phyloP scores from a whole-genome alignment of 2,329 filamentous ascomycete genomes.

The Podosphaera aphanis region DNA sequence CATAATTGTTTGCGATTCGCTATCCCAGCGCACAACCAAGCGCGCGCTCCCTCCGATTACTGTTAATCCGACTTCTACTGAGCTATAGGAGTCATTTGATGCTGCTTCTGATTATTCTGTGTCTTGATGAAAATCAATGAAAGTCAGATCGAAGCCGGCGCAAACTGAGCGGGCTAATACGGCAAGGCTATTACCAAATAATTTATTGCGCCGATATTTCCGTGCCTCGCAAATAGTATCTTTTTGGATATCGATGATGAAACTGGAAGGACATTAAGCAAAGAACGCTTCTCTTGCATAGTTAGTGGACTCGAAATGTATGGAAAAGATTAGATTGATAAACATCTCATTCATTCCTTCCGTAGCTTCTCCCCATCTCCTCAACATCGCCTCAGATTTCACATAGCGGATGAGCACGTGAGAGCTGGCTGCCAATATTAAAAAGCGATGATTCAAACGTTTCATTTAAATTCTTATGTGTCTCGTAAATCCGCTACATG shows the following conservation, averaged over 20 bases:
- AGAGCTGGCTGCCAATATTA: not conserved
- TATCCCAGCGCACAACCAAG: constrained; percentile 8
- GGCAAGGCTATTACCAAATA: not conserved
- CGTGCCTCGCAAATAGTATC: not conserved
- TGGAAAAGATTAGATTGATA: not conserved
- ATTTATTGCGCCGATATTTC: not conserved
- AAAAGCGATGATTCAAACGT: not conserved
- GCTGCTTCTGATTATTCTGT: constrained; percentile 1
- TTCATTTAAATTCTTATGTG: not conserved
- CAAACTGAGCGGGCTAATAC: constrained; percentile 6
- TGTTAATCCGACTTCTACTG: constrained; percentile 6
- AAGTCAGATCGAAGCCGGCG: constrained; percentile 7
- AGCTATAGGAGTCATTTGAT: constrained; percentile 10
- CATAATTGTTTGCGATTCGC: constrained; percentile 18
- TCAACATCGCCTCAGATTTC: not conserved
- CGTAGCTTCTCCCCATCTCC: not conserved
- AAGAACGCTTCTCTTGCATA: not conserved
- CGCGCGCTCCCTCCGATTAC: constrained; percentile 10
- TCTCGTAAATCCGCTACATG: not conserved
- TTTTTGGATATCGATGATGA: not conserved
- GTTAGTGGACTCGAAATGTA: not conserved
- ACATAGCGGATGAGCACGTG: not conserved
- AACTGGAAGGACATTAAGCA: not conserved
- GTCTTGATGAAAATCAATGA: constrained; percentile 3
- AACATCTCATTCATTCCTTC: not conserved